Percentiles rank a stretch among this genome's conserved stretches.
These are phyloP conservation scores for Rhizopus arrhizus DNA, from an alignment of 371 early-diverging fungal species.

Conservation along the genomic window DNA sequence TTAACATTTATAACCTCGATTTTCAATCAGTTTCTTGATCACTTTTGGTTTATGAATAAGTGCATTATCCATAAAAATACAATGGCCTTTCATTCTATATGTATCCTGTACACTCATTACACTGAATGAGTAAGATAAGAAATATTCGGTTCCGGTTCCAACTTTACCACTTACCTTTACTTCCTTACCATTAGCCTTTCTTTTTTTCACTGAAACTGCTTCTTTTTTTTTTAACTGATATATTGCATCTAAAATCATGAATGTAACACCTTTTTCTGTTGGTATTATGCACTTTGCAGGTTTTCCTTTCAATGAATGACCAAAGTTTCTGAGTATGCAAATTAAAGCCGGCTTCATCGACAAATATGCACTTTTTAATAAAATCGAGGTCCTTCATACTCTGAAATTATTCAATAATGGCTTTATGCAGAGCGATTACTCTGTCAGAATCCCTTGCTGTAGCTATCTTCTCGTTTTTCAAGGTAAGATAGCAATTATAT, in stretches of 20 bases:
- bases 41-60: conserved; percentile 19
- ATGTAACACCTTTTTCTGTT: conserved; percentile 14
- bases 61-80: conserved; percentile 14
- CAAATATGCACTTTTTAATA: conserved; percentile 20
- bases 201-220: conserved; percentile 8
- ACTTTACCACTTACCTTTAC: conserved; percentile 14
- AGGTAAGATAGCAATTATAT: no score
- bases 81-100: conserved; percentile 11
- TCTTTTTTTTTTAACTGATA: conserved; percentile 2
- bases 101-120: conserved; percentile 16
- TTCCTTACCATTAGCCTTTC: conserved; percentile 8
- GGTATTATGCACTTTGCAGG: conserved; percentile 13
- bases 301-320: conserved; percentile 16
- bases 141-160: conserved; percentile 14
- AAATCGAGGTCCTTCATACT: conserved; percentile 13
- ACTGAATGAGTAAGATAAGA: conserved; percentile 12
- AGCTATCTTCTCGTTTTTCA: neutral
- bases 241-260: conserved; percentile 10
- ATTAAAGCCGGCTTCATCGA: conserved; percentile 22
- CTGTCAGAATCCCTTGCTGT: neutral
- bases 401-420: conserved; percentile 11
- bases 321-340: conserved; percentile 14
- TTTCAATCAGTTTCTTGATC: conserved; percentile 11
- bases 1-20: conserved; percentile 15
- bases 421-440: conserved; percentile 6